phyloP scores from a whole-genome alignment of 169 alveolate genomes.

The Cryptosporidium canis region DNA sequence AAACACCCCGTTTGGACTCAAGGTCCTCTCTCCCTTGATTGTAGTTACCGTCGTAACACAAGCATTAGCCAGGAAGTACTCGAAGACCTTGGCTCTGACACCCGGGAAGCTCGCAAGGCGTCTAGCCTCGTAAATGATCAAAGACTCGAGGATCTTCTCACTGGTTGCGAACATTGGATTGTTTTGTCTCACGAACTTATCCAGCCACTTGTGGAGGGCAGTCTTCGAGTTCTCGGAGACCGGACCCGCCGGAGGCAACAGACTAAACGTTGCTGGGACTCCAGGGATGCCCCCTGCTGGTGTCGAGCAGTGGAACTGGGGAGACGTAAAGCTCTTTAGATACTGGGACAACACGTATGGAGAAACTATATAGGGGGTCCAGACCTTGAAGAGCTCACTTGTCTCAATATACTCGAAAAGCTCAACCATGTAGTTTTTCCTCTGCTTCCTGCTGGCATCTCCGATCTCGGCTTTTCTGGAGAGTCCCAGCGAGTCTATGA shows the following conservation, averaged over 20 bases:
- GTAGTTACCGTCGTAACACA: conserved; percentile 70
- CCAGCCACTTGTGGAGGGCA: conserved; percentile 61
- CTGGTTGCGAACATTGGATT: conserved; percentile 34
- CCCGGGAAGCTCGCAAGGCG: conserved; percentile 57
- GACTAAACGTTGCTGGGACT: conserved; percentile 20
- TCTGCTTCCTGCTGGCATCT: neutral
- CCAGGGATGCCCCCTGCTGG: conserved; percentile 45
- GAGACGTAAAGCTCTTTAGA: conserved; percentile 35
- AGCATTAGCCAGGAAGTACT: conserved; percentile 48
- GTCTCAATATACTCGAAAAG: conserved; percentile 44
- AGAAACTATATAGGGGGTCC: conserved; percentile 55
- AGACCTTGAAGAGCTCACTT: neutral
- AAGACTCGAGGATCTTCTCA: conserved; percentile 44
- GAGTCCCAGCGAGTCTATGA: neutral
- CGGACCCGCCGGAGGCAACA: conserved; percentile 72
- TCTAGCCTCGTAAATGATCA: conserved; percentile 47
- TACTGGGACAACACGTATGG: conserved; percentile 49
- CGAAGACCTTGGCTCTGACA: conserved; percentile 25
- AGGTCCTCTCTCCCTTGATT: conserved; percentile 29
- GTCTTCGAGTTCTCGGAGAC: conserved; percentile 40
- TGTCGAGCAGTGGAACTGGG: conserved; percentile 59
- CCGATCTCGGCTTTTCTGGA: neutral
- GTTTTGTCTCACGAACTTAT: conserved; percentile 16
- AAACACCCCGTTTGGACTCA: conserved; percentile 25
- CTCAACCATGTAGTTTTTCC: conserved; percentile 15